Conservation (phyloP, 176 grass and related monocot species). For the Paspalum vaginatum region DNA sequence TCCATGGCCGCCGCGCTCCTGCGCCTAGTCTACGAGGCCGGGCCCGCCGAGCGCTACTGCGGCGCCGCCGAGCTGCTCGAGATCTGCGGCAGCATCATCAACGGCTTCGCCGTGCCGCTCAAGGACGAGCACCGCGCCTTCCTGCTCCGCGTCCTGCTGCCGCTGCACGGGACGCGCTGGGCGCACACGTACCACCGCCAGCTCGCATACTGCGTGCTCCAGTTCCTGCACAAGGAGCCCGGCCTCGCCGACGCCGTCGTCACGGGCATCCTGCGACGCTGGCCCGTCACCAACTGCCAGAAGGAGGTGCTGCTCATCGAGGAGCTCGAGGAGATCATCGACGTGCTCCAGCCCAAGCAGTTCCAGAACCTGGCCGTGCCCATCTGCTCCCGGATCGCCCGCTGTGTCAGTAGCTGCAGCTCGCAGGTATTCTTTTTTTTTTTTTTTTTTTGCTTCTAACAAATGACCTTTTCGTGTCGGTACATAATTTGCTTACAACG, state of each 20-base stretch:
- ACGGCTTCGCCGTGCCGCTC: constrained; percentile 80
- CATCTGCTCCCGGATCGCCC: constrained; percentile 66
- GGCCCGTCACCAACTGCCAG: constrained; percentile 80
- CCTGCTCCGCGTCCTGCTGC: constrained; percentile 72
- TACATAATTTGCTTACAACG: no score
- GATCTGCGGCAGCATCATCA: constrained; percentile 93
- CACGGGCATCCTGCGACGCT: constrained; percentile 52
- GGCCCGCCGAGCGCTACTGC: constrained; percentile 23
- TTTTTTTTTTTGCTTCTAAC: background rate
- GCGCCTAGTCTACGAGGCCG: constrained; percentile 43
- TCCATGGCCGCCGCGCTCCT: constrained; percentile 61
- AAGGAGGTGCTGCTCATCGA: constrained; percentile 89
- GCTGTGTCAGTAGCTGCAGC: constrained; percentile 66
- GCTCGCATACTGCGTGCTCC: constrained; percentile 76
- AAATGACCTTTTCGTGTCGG: background rate
- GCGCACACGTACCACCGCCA: constrained; percentile 66
- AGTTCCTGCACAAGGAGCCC: constrained; percentile 73
- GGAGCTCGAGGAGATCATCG: constrained; percentile 80
- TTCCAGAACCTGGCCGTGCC: constrained; percentile 62
- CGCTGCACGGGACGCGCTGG: constrained; percentile 67
- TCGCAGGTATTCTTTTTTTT: constrained; percentile 54
- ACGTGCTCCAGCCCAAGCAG: constrained; percentile 30
- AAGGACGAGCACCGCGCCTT: constrained; percentile 83
- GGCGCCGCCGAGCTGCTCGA: constrained; percentile 77
- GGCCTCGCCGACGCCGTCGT: constrained; percentile 50